Percentiles rank a stretch among this genome's conserved stretches.
Conservation (phyloP, 164 flowering plant species). For the Magnolia changhungtana region DNA sequence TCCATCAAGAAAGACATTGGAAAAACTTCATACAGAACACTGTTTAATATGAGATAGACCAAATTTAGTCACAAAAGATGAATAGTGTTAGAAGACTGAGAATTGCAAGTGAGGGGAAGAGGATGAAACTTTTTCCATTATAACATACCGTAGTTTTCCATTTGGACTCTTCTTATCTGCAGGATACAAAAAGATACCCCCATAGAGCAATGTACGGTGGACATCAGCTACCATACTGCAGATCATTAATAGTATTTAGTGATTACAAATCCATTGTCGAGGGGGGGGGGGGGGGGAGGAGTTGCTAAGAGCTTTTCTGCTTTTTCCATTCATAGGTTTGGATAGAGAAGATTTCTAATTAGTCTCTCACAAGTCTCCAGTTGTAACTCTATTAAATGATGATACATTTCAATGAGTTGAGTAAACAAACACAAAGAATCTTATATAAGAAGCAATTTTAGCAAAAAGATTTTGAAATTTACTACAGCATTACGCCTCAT, state of each 20-base stretch:
- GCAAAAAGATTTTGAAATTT: background rate
- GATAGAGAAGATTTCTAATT: background rate
- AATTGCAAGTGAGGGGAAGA: background rate
- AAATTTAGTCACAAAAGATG: background rate
- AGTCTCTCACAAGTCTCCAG: background rate
- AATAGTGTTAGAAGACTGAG: background rate
- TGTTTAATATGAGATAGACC: slow-evolving; percentile 14
- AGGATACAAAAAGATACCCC: slow-evolving; percentile 98
- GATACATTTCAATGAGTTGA: background rate
- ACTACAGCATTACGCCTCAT: background rate
- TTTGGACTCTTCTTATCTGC: slow-evolving; percentile 94
- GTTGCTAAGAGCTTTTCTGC: too few relatives aligned
- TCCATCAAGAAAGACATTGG: slow-evolving; percentile 95
- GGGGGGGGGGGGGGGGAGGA: too few relatives aligned
- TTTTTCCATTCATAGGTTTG: background rate
- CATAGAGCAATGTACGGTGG: slow-evolving; percentile 96
- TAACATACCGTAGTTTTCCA: slow-evolving; percentile 83
- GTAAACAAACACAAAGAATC: background rate
- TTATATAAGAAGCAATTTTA: background rate
- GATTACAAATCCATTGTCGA: background rate
- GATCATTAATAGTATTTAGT: slow-evolving; percentile 1
- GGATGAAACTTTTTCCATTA: background rate
- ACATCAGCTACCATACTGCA: slow-evolving; percentile 99
- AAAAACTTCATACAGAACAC: slow-evolving; percentile 92
- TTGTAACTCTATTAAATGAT: background rate